Conservation (phyloP, 208 protist genomes). For the Trypanosoma congolense region DNA sequence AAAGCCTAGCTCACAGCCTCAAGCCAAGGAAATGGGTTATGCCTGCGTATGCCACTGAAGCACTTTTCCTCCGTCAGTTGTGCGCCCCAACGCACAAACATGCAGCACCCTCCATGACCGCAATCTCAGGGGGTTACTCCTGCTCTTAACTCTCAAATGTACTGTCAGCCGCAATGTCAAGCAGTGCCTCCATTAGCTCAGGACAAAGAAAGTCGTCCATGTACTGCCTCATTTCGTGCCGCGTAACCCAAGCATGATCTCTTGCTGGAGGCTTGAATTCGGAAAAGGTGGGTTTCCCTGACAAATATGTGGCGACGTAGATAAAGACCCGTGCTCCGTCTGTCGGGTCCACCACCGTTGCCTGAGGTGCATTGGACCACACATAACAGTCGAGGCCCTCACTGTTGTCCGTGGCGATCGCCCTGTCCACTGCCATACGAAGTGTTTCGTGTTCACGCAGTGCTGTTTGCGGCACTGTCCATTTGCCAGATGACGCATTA, state of each 20-base stretch:
- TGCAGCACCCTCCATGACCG: too few relatives aligned
- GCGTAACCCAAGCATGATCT: conserved; percentile 81
- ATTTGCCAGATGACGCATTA: conserved; percentile 45
- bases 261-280: conserved; percentile 34
- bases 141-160: conserved; percentile 51
- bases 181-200: conserved; percentile 53
- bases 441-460: conserved; percentile 50
- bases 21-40: too few relatives aligned
- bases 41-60: too few relatives aligned
- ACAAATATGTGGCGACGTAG: conserved; percentile 66
- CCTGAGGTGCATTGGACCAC: conserved; percentile 83
- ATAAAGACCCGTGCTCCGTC: conserved; percentile 59
- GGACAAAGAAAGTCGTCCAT: conserved; percentile 41
- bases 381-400: conserved; percentile 57
- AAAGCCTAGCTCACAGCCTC: too few relatives aligned
- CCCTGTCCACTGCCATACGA: conserved; percentile 64
- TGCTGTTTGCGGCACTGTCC: conserved; percentile 56
- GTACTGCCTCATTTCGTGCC: conserved; percentile 68
- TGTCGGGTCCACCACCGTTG: conserved; percentile 29
- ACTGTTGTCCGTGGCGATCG: conserved; percentile 44
- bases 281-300: conserved; percentile 63
- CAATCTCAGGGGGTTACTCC: too few relatives aligned
- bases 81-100: too few relatives aligned
- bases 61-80: too few relatives aligned
- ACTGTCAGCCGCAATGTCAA: conserved; percentile 67